phyloP scores from a whole-genome alignment of 306 rosid genomes.

The Begonia loranthoides region DNA sequence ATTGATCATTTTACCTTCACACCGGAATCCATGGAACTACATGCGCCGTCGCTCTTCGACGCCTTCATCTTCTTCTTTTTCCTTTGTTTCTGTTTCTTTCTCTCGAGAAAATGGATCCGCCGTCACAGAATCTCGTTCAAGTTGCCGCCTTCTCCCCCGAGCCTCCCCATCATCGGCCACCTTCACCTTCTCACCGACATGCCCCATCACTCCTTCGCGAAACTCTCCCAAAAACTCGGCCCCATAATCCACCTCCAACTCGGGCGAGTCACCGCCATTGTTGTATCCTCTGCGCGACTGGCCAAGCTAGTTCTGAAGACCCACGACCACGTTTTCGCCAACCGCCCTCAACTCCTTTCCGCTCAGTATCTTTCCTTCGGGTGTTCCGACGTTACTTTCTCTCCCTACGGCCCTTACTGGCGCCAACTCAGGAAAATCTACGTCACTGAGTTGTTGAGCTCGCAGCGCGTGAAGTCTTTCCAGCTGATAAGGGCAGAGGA shows the following conservation, averaged over 20 bases:
- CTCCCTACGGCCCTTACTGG: constrained; percentile 34
- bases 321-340: constrained; percentile 25
- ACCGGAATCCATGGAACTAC: too few relatives aligned
- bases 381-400: constrained; percentile 29
- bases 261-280: constrained; percentile 22
- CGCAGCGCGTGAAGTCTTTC: constrained; percentile 20
- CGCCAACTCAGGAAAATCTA: constrained; percentile 23
- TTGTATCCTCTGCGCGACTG: constrained; percentile 20
- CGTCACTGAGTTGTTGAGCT: constrained; percentile 24
- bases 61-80: too few relatives aligned
- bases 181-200: constrained; percentile 19
- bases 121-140: background rate
- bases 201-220: constrained; percentile 15
- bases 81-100: too few relatives aligned
- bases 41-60: too few relatives aligned
- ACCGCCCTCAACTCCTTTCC: constrained; percentile 19
- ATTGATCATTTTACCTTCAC: too few relatives aligned
- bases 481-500: constrained; percentile 15
- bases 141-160: constrained; percentile 23
- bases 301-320: constrained; percentile 23
- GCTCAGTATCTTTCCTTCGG: constrained; percentile 33
- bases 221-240: constrained; percentile 19
- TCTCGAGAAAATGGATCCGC: too few relatives aligned
- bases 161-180: constrained; percentile 26
- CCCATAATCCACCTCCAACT: constrained; percentile 24